Conservation (phyloP, 352 stramenopile genomes). For the Phytophthora pluvialis region DNA sequence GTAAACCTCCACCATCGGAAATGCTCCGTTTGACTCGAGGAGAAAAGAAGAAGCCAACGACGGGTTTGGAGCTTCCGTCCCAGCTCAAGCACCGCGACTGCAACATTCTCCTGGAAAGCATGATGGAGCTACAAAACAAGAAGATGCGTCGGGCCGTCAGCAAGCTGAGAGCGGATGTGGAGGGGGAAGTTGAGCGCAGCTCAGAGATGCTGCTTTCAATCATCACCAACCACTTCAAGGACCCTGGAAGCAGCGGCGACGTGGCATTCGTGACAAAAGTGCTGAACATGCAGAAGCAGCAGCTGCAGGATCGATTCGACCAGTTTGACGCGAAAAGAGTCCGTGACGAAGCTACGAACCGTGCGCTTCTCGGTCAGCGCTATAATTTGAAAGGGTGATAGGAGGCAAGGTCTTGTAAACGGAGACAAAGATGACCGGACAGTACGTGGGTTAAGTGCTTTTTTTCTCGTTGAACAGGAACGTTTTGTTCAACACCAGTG, state of each 20-base stretch:
- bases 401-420: no score
- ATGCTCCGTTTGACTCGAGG: neutral
- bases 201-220: conserved; percentile 31
- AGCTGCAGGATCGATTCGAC: conserved; percentile 30
- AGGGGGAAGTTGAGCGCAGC: conserved; percentile 22
- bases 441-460: neutral
- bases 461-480: neutral
- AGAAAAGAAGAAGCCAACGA: neutral
- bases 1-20: neutral
- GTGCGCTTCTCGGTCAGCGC: conserved; percentile 16
- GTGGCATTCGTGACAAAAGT: conserved; percentile 29
- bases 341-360: conserved; percentile 16
- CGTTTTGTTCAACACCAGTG: neutral
- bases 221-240: conserved; percentile 26
- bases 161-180: conserved; percentile 23
- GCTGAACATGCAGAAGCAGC: conserved; percentile 24
- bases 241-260: conserved; percentile 20
- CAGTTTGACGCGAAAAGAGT: conserved; percentile 19
- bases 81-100: conserved; percentile 34
- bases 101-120: conserved; percentile 30
- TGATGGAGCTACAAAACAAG: conserved; percentile 36
- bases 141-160: conserved; percentile 14
- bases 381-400: neutral
- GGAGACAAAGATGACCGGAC: no score
- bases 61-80: neutral